Base-by-base conservation (phyloP, 768 basidiomycete genomes). In the Panellus pusillus region DNA sequence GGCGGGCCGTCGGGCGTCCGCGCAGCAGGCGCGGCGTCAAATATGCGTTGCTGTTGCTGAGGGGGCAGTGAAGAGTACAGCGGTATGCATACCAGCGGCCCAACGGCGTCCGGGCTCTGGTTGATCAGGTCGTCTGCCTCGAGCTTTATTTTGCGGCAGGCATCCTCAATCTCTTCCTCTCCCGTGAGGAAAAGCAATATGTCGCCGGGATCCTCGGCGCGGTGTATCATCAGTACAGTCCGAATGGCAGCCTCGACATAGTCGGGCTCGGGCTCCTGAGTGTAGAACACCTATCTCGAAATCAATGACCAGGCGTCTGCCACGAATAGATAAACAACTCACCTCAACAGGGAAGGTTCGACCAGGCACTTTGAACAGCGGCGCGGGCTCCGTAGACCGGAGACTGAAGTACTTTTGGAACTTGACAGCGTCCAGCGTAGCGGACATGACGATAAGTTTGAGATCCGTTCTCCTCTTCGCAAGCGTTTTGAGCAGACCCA, bases 381-480 rank as follows among this genome's bases (percentile, higher is more conserved):
- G 92, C 1, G 89, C 91, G 2, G 75, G 63, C 14, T 69, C 63
- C 17, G 68, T 71, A 1, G 72, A 63, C 7, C 73, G 72, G 50
- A 83, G 65, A 36, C 78, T 79, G 67, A 98, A 98, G 77, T 98
- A 99, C 64, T 87, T 91, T 69, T 94, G 93, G 73, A 98, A 98
- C 69, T 98, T 98, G 66, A 89, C 79, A 0, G 96, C 92, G 65
- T 98, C 96, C 17, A 99, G 86, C 1, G 97, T 99, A 14, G 97
- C 97, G 36, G 91, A 93, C 96, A 99, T 99, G 78, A 99, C 74
- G 58, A 99, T 95, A 69, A 98, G 87, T 75, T 97, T 98, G 60
- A 99, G 83, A 69, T 99, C 96, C 1, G 80, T 57, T 31, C 97
- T 85, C 58, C 80, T 82, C 66, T 84, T 86, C 3, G 88, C 88